Evolutionary conservation across 129 eudicot genomes (phyloP).

Genomic region (Deinandra increscens): DNA sequence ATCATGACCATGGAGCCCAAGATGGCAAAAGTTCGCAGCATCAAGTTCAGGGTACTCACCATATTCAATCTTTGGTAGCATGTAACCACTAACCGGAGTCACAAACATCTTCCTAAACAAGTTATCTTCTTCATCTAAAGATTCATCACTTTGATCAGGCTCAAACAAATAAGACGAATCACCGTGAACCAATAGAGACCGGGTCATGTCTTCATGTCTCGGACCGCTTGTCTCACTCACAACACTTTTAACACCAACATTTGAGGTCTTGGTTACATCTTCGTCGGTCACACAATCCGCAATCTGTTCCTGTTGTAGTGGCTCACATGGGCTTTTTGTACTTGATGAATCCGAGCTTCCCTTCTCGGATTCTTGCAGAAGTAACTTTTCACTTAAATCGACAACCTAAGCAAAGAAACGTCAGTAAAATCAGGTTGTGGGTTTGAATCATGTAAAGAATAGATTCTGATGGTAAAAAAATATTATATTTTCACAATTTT

Average conservation of each 20-base stretch:
- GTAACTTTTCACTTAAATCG: constrained; percentile 52
- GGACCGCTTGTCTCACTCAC: constrained; percentile 50
- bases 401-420: constrained; percentile 49
- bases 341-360: constrained; percentile 35
- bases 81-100: constrained; percentile 32
- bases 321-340: constrained; percentile 33
- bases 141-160: constrained; percentile 60
- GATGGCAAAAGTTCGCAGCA: constrained; percentile 47
- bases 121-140: constrained; percentile 61
- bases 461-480: too few species aligned
- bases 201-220: constrained; percentile 27
- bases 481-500: too few species aligned
- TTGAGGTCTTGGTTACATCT: constrained; percentile 27
- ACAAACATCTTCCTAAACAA: constrained; percentile 39
- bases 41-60: constrained; percentile 35
- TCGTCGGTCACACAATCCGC: constrained; percentile 35
- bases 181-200: constrained; percentile 46
- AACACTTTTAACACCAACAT: constrained; percentile 36
- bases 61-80: constrained; percentile 42
- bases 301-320: constrained; percentile 39
- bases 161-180: constrained; percentile 62
- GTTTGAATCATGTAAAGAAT: too few species aligned
- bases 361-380: constrained; percentile 41
- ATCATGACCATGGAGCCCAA: constrained; percentile 43
- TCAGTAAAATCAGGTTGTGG: background rate